Evolutionary conservation across 192 early-diverging fungal species (phyloP).

Genomic region (Spizellomyces punctatus): DNA sequence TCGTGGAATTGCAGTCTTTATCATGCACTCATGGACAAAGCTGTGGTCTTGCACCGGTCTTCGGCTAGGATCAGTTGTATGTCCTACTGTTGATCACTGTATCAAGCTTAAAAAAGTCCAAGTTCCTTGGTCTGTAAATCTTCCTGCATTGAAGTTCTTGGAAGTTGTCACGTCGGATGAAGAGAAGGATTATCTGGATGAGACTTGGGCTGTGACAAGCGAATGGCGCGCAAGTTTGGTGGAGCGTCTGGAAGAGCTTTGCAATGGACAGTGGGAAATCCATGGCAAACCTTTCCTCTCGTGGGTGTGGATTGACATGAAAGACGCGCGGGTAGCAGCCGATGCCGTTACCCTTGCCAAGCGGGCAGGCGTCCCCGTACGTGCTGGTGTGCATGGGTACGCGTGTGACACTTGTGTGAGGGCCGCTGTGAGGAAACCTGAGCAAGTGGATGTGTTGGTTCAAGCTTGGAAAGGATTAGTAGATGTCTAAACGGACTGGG

Average conservation of each 20-base stretch:
- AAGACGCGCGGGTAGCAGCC: conserved; percentile 56
- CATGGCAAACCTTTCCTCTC: conserved; percentile 76
- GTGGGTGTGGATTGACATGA: conserved; percentile 88
- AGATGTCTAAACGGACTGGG: not conserved
- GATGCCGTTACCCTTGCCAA: conserved; percentile 68
- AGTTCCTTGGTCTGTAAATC: conserved; percentile 93
- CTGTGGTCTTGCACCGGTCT: conserved; percentile 92
- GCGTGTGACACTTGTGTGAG: conserved; percentile 73
- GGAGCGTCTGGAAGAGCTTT: not conserved
- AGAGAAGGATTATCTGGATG: conserved; percentile 60
- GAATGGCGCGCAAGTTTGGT: conserved; percentile 62
- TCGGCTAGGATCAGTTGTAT: conserved; percentile 84
- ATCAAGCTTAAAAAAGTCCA: conserved; percentile 75
- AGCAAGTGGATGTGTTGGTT: conserved; percentile 73
- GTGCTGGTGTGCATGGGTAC: conserved; percentile 78
- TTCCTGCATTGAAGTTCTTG: conserved; percentile 82
- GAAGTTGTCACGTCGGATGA: conserved; percentile 72
- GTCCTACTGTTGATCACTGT: conserved; percentile 77
- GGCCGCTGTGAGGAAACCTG: conserved; percentile 56
- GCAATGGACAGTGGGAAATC: conserved; percentile 58
- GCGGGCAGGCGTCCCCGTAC: conserved; percentile 81
- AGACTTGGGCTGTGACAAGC: conserved; percentile 79
- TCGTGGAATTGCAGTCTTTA: conserved; percentile 74
- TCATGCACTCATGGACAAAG: conserved; percentile 95
- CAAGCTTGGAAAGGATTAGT: conserved; percentile 58